Percentiles rank a stretch among this genome's conserved stretches.
Evolutionary conservation across 768 basidiomycete genomes (phyloP).

Genomic region (Cyclocybe cylindracea): DNA sequence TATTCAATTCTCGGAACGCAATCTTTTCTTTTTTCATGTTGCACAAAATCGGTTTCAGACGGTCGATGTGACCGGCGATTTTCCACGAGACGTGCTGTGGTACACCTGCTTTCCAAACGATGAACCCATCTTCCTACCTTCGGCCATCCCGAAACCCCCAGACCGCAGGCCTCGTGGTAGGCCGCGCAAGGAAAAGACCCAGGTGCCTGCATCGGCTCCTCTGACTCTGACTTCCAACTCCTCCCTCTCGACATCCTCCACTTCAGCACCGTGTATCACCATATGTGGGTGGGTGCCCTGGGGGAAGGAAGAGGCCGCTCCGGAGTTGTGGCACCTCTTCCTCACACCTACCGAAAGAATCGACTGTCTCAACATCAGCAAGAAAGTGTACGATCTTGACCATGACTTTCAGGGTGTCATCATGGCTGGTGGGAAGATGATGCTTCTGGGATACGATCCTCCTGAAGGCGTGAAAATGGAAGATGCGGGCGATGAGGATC

Average conservation of each 20-base stretch:
- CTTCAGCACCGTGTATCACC: constrained; percentile 11
- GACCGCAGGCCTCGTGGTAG: neutral
- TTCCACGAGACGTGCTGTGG: constrained; percentile 19
- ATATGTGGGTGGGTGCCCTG: constrained; percentile 21
- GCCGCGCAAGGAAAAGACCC: neutral
- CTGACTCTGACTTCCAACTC: neutral
- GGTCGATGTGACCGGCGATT: constrained; percentile 14
- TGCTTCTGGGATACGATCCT: constrained; percentile 16
- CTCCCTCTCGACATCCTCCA: neutral
- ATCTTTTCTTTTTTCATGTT: constrained; percentile 22
- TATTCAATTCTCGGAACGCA: constrained; percentile 6
- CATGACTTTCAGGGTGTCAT: constrained; percentile 21
- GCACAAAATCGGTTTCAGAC: constrained; percentile 18
- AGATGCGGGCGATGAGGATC: neutral
- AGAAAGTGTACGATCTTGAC: constrained; percentile 17
- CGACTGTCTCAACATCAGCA: constrained; percentile 17
- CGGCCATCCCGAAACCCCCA: neutral
- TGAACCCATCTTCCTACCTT: neutral
- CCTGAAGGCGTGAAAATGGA: neutral
- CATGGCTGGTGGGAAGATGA: constrained; percentile 11
- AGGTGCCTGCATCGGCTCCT: neutral
- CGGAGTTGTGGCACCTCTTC: constrained; percentile 24
- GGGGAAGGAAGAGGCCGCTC: constrained; percentile 2
- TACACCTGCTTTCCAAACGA: constrained; percentile 7
- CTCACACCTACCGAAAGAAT: constrained; percentile 21